A percentile compares a stretch with the other conserved stretches of the same genome.
These are phyloP conservation scores for Apiotrichum siamense DNA, from an alignment of 1,284 basidiomycete species.

Conservation along the genomic window DNA sequence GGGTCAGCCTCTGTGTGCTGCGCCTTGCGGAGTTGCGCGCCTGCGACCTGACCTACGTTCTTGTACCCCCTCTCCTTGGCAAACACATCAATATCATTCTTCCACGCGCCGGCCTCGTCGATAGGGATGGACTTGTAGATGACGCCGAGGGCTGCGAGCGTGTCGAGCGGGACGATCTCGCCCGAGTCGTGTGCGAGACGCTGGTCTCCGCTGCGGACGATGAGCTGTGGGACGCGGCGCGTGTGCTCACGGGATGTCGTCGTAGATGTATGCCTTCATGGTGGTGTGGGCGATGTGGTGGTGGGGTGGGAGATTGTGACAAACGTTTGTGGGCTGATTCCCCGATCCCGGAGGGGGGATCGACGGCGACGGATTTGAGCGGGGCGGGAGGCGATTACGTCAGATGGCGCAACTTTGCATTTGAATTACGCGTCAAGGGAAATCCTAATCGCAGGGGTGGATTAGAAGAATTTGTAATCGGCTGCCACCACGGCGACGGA, in stretches of 20 bases:
- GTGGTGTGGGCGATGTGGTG: background rate
- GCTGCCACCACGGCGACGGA: background rate
- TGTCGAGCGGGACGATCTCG: constrained; percentile 51
- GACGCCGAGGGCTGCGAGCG: constrained; percentile 57
- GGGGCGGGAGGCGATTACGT: too few species aligned
- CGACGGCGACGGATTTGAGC: too few species aligned
- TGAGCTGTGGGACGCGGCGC: background rate
- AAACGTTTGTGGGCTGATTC: too few species aligned
- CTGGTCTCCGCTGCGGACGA: constrained; percentile 58
- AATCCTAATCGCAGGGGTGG: background rate
- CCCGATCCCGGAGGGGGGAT: background rate
- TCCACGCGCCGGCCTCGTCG: constrained; percentile 51
- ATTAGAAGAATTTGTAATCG: background rate
- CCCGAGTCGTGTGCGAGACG: constrained; percentile 67
- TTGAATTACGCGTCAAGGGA: too few species aligned
- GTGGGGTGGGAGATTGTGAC: too few species aligned
- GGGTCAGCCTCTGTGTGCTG: too few species aligned
- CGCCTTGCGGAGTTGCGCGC: too few species aligned
- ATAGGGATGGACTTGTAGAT: constrained; percentile 60
- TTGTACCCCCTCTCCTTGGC: constrained; percentile 65
- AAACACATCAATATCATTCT: constrained; percentile 54
- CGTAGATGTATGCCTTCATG: constrained; percentile 77
- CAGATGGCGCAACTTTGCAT: too few species aligned
- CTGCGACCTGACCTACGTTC: constrained; percentile 52
- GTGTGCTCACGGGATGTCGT: constrained; percentile 54